Evolutionary conservation across 345 rosid genomes (phyloP), one percentile per base, ranked within the genome.

Genomic region (Lepidium sativum): DNA sequence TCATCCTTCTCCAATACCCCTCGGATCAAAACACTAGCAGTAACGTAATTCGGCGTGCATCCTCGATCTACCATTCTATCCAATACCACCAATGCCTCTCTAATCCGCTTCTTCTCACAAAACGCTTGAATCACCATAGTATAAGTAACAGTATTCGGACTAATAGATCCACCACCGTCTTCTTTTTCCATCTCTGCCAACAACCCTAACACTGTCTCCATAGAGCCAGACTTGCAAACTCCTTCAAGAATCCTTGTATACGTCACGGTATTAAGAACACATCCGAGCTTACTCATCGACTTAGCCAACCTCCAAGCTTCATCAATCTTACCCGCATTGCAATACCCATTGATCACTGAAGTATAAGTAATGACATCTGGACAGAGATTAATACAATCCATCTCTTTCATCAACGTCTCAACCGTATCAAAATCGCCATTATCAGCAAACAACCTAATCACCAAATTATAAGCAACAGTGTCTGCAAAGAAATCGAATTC

Each of bases 191-290:
- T 86, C 54, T 80, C 84, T 16, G 37, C 76, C 48, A 89, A 76
- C 76, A 89, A 67, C 68, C 82, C 90, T 53, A 87, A 6, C 21
- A 80, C 88, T 77, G 54, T 65, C 57, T 84, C 90, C 62, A 73
- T 54, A 55, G 67, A 77, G 14, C 87, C 94, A 45, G 63, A 70
- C 80, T 72, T 76, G 40, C 80, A 84, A 71, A 83, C 37, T 23
- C 97, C 94, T 49, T 89, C 96, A 17, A 92, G 45, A 74, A 87
- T 75, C 21, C 81, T 75, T 0, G 97, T 81, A 77, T 81, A 83
- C n/a, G 58, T 86, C 54, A 86, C 94, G 0, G 72, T 72, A 54
- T 87, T 87, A 16, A 89, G 84, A 21, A 48, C 63, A 65, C 87
- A 84, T 16, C 91, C 94, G 27, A 73, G 67, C 48, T 32, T 65